Evolutionary conservation across 768 basidiomycete species (phyloP), one percentile per base, ranked within the genome.

Genomic region (Suillus subaureus): DNA sequence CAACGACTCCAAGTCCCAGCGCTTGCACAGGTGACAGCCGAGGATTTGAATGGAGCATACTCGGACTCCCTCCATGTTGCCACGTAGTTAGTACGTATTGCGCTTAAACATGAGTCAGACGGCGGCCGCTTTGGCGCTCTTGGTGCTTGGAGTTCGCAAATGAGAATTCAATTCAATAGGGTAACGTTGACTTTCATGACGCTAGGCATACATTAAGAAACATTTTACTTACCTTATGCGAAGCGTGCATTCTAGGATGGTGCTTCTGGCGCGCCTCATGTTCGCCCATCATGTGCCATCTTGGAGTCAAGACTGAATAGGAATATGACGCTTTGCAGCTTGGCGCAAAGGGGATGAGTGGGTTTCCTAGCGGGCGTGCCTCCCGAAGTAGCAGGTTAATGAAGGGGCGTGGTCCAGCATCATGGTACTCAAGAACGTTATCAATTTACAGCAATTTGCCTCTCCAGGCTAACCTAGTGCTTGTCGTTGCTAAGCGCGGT

Each of bases 211-310:
- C n/a, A 26, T 16, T 56, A 56, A 16, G 6, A n/a, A 31, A 52
- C 51, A 2, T 1, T 31, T 54, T 11, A 35, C 55, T 23, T 23
- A 23, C n/a, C n/a, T 26, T 37, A 26, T 31, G 21, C 57, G n/a
- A 40, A 11, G 57, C 39, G 57, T 57, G 33, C 55, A n/a, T 33
- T 35, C 49, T 35, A 35, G 9, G 35, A 35, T 26, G 39, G 62
- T 40, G 71, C 72, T 74, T 75, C 75, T 74, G 67, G 72, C 70
- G 64, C 62, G 61, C 75, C 74, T 77, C 74, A 68, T 75, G 74
- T 72, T 64, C 8, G 9, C 40, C 28, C 23, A 26, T 39, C 31
- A 23, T 23, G 33, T 37, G 13, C 16, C 23, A 23, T 37, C 23
- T 58, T 18, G 58, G 58, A 54, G 58, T 49, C 51, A 52, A 40